Evolutionary conservation across 208 protist species (phyloP), one percentile per base, ranked within the genome.

Genomic region (Lotmaria passim): DNA sequence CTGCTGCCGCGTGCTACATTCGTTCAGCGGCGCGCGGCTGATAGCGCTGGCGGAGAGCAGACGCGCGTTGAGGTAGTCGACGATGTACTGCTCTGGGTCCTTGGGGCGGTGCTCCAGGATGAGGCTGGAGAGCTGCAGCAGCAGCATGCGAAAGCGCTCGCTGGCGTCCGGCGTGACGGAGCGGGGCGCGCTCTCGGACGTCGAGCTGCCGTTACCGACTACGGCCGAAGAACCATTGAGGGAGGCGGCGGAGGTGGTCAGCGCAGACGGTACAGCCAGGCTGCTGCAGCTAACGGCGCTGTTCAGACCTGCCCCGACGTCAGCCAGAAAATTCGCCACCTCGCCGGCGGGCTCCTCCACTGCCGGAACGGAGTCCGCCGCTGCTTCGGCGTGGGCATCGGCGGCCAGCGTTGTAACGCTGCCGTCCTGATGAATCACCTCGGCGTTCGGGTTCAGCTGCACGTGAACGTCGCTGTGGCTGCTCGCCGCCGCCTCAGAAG

Each of bases 61-160:
- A 6, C 70, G 65, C 4, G 73, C 75, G 28, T 70, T 50, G 23
- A 90, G 69, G 70, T 82, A 51, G 59, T 90, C 85, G 14, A 90
- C 63, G 7, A 90, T 69, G 51, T 61, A 83, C 75, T 83, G 77
- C 48, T 87, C 82, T 28, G 82, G 78, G 61, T 90, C 85, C 41
- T 81, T 81, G 19, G 82, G 75, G 11, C 69, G 66, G 48, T 66
- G 72, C 23, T 60, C 61, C 23, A 90, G 75, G 14, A 85, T 34
- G 23, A 75, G 67, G 15, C 39, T 38, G 23, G 85, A 78, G 0
- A 90, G 69, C 48, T 84, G 55, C 36, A 83, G 69, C 46, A 90
- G 66, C 28, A 90, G 70, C 19, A 58, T 44, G 12, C 75, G 76
- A 26, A 82, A 73, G 59, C 55, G 73, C 1, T 65, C 66, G 58